Evolutionary conservation across 495 filamentous ascomycete genomes (phyloP).

Genomic region (Penicillium daleae): DNA sequence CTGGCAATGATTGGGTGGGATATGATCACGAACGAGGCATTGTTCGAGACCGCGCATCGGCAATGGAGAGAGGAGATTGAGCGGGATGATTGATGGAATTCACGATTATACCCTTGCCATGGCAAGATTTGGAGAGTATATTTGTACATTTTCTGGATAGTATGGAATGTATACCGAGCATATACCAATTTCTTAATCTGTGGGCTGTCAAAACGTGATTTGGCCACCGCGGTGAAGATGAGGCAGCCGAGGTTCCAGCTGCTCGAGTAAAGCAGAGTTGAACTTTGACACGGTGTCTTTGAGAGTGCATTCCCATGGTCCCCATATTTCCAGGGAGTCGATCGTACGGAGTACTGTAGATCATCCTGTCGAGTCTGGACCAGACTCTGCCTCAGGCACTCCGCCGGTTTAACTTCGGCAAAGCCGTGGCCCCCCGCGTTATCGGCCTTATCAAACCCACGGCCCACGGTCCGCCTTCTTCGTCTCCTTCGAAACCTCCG

Average conservation of each 20-base stretch:
- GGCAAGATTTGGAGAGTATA: neutral
- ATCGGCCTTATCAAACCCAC: neutral
- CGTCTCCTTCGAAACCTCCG: neutral
- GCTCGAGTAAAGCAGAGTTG: no score
- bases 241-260: no score
- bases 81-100: conserved; percentile 17
- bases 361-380: no score
- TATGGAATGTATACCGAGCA: neutral
- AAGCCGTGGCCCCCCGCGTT: conserved; percentile 1
- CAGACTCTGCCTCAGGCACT: neutral
- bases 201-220: no score
- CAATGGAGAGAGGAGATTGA: conserved; percentile 36
- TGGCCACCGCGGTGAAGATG: no score
- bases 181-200: neutral
- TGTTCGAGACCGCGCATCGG: conserved; percentile 42
- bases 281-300: no score
- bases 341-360: no score
- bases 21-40: conserved; percentile 47
- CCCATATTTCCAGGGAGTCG: no score
- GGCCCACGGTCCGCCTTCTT: neutral
- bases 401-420: neutral
- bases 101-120: neutral
- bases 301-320: no score
- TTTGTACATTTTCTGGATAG: neutral
- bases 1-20: conserved; percentile 59